phyloP scores from a whole-genome alignment of 805 yeast species.

The Helenozyma baotianmanensis region DNA sequence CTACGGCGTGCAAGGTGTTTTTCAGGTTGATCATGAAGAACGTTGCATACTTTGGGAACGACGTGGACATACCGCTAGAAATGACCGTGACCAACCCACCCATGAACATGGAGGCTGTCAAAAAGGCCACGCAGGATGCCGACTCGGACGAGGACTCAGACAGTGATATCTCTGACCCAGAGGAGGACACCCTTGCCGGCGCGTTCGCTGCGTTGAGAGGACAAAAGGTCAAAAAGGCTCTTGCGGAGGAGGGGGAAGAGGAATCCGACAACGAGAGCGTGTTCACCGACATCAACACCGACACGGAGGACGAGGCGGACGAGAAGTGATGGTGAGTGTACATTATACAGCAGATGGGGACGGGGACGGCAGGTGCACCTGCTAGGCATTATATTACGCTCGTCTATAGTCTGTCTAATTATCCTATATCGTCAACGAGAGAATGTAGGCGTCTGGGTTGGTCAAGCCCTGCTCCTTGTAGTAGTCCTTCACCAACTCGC shows the following conservation, averaged over 20 bases:
- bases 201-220: conserved; percentile 70
- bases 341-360: not conserved
- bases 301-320: conserved; percentile 38
- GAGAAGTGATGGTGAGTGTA: conserved; percentile 3
- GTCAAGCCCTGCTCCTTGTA: conserved; percentile 43
- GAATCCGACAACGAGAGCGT: conserved; percentile 36
- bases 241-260: conserved; percentile 35
- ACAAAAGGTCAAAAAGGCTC: conserved; percentile 43
- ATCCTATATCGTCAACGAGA: conserved; percentile 28
- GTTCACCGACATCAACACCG: conserved; percentile 43
- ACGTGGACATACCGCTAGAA: conserved; percentile 63
- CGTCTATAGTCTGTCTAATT: not conserved
- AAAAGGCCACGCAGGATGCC: conserved; percentile 26
- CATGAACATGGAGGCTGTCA: conserved; percentile 15
- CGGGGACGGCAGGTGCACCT: not conserved
- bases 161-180: conserved; percentile 60
- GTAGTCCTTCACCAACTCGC: conserved; percentile 39
- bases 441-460: conserved; percentile 45
- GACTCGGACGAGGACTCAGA: conserved; percentile 45
- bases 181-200: conserved; percentile 72
- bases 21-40: conserved; percentile 70
- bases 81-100: conserved; percentile 63
- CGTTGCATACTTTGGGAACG: conserved; percentile 77
- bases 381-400: not conserved
- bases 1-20: conserved; percentile 54